Base-by-base conservation (phyloP, 2,329 filamentous ascomycete genomes). In the Ophiocordyceps robertsii region DNA sequence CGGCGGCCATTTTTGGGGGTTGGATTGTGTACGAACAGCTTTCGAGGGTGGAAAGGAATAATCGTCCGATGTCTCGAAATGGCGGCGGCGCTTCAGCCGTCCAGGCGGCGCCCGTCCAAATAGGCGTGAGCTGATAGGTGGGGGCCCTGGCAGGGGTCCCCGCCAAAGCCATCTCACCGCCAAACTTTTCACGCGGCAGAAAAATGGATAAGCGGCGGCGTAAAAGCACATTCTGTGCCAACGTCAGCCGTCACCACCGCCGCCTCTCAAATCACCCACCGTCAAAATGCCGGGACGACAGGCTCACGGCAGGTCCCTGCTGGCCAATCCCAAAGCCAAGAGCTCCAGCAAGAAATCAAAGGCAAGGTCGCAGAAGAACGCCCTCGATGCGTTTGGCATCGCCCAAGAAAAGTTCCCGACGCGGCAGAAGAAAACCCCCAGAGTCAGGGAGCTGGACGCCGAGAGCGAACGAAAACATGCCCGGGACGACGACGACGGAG, bases 341-440 rank as follows among this genome's bases (percentile, higher is more conserved):
- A 44, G 53, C 21, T 43, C 46, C 24, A 45, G 47, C 46, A 65
- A 68, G 44, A 66, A 68, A 44, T 71, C 69, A 32, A 74, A 71
- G 48, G 58, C 67, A n/a, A 64, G 61, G 43, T 60, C 69, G 40
- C 63, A 65, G 47, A 67, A 68, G 50, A 72, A 67, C 46, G 72
- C 70, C 3, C 63, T 77, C 43, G 67, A 77, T 46, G 74, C 75
- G 38, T 77, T 77, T 48, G 69, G 73, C 39, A 69, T 76, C 44
- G 75, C 75, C 21, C 66, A 69, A 44, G 66, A 73, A 45, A 67
- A 73, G 44, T 62, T 73, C 47, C 66, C 69, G 40, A 63, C 62
- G 49, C 68, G 48, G 50, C 61, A 63, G 46, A 72, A 67, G 54
- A 64, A 58, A 49, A 72, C 68, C 1, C 68, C 67, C 2, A 65